Evolutionary conservation across 148 eudicot species (phyloP), one percentile per base, ranked within the genome.

Genomic region (Tetragonia tetragonoides): DNA sequence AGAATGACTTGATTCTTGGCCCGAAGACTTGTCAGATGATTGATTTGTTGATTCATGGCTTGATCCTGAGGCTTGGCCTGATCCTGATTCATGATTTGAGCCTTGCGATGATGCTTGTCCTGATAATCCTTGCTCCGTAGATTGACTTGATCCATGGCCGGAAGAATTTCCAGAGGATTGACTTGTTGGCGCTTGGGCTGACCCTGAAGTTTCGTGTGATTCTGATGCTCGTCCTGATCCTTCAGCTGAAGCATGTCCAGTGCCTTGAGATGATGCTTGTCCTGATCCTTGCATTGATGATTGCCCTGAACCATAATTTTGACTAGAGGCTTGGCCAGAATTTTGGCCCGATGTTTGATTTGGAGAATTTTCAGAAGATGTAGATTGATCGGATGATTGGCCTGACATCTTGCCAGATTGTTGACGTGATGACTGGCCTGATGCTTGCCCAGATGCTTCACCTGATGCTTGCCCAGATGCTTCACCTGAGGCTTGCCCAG

Each of bases 1-100:
- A 0, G 68, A 7, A 34, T 65, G 68, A 38, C 8, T 39, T 11
- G 69, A 66, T 3, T 4, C n/a, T 9, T 66, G 69, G 69, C 39
- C 28, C 37, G 69, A 28, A 28, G 34, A 28, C 34, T 28, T 28
- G 34, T 28, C 34, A 28, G 34, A 28, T 28, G 34, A 28, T 28
- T 28, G 0, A 0, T 28, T 28, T 28, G 1, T 28, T 28, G 34
- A 28, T 28, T 28, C 34, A 0, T 28, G 34, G 34, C 34, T 1
- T 28, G 34, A 28, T 28, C 34, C 34, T 60, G 53, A 49, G 3
- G 53, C 11, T 49, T 74, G 76, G n/a, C 54, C 18, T 23, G 68
- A 61, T 56, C 77, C 65, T 42, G 68, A 56, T 60, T 44, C 34
- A 28, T 73, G 47, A 71, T 23, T 49, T 49, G 11, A 49, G 11